These are phyloP conservation scores for Trichophyton verrucosum DNA, from an alignment of 2,329 filamentous ascomycete genomes.

Conservation along the genomic window DNA sequence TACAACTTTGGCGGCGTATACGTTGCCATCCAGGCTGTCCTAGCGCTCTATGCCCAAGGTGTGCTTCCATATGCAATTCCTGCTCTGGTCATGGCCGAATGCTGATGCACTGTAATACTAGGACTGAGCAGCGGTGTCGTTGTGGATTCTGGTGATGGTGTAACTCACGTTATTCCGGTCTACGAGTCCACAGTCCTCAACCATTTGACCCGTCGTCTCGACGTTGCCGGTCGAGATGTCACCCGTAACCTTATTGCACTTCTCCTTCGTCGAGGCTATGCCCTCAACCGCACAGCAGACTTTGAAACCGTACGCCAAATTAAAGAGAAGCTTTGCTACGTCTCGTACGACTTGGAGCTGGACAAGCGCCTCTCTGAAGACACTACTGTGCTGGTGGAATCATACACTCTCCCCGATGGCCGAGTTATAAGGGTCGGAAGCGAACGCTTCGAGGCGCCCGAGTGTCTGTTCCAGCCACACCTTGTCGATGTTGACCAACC, in stretches of 20 bases:
- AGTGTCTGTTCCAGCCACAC: constrained; percentile 97
- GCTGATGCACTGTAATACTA: constrained; percentile 23
- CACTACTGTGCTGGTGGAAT: constrained; percentile 92
- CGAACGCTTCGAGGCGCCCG: constrained; percentile 93
- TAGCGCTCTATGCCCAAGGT: constrained; percentile 95
- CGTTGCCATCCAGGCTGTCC: constrained; percentile 91
- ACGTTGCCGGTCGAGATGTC: constrained; percentile 92
- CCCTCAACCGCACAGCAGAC: constrained; percentile 93
- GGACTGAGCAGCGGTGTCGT: constrained; percentile 89
- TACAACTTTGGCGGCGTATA: constrained; percentile 96
- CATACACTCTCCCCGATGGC: constrained; percentile 92
- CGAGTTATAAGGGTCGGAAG: constrained; percentile 92
- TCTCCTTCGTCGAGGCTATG: constrained; percentile 84
- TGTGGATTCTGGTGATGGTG: constrained; percentile 93
- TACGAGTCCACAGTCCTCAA: constrained; percentile 98
- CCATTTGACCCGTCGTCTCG: constrained; percentile 84
- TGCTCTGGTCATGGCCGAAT: not conserved
- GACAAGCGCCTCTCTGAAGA: constrained; percentile 95
- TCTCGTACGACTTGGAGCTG: constrained; percentile 92
- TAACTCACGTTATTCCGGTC: constrained; percentile 96
- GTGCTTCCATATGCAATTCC: constrained; percentile 19
- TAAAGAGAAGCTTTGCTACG: constrained; percentile 99
- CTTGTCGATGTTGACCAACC: constrained; percentile 95
- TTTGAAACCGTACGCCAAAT: constrained; percentile 98
- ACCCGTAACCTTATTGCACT: constrained; percentile 97